These are phyloP conservation scores for Talaromyces piceae DNA, from an alignment of 2,329 filamentous ascomycete species.

Conservation along the genomic window DNA sequence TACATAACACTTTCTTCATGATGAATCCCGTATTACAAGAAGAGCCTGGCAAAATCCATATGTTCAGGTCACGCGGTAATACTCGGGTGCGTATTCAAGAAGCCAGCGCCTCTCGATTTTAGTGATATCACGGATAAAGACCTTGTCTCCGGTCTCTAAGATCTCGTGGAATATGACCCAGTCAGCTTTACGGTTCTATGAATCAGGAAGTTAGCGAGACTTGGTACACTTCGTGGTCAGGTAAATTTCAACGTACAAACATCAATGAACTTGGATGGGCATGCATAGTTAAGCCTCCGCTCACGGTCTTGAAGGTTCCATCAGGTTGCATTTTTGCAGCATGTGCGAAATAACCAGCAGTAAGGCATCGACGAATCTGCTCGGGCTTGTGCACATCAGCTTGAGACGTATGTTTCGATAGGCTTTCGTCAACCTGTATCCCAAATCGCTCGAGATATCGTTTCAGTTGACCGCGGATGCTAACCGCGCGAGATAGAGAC, in stretches of 20 bases:
- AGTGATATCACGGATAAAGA: conserved; percentile 83
- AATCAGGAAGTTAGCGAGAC: conserved; percentile 12
- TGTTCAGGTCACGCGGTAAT: conserved; percentile 54
- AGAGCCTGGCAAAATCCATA: not conserved
- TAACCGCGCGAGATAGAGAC: conserved; percentile 71
- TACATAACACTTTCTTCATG: not conserved
- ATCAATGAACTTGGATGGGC: conserved; percentile 88
- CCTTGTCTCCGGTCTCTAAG: conserved; percentile 81
- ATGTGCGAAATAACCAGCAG: conserved; percentile 86
- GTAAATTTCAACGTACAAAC: conserved; percentile 52
- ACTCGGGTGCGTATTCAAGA: conserved; percentile 77
- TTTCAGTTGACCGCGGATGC: conserved; percentile 77
- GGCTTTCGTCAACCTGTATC: conserved; percentile 59
- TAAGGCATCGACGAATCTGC: conserved; percentile 74
- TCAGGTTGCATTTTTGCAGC: conserved; percentile 90
- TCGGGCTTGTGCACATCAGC: conserved; percentile 48
- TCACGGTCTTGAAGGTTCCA: conserved; percentile 81
- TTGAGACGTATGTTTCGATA: conserved; percentile 26
- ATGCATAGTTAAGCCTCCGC: conserved; percentile 67
- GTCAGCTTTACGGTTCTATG: conserved; percentile 76
- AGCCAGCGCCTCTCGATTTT: conserved; percentile 93
- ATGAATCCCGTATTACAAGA: not conserved
- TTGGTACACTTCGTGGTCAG: not conserved
- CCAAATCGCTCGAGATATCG: conserved; percentile 82
- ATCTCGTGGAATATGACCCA: conserved; percentile 96